Evolutionary conservation across 1,284 basidiomycete species (phyloP).

Genomic region (Tylopilus sp.): DNA sequence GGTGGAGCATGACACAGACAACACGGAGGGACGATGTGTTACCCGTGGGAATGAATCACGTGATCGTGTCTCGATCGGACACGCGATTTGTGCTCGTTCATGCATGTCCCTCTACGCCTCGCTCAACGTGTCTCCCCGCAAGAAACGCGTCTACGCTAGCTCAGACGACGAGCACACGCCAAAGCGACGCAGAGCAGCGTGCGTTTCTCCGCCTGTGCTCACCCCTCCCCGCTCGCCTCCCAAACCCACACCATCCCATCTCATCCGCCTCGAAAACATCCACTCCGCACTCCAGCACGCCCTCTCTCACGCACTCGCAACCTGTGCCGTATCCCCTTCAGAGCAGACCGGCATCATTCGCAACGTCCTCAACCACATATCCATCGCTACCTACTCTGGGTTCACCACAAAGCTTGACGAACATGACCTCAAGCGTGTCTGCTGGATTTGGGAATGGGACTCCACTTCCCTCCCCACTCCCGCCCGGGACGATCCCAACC

Average conservation of each 20-base stretch:
- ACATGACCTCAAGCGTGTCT: conserved; percentile 67
- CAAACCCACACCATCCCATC: conserved; percentile 43
- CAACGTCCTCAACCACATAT: conserved; percentile 74
- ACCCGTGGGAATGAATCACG: conserved; percentile 31
- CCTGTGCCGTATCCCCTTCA: conserved; percentile 71
- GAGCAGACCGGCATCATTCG: conserved; percentile 69
- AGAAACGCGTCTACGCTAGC: conserved; percentile 53
- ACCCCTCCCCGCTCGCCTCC: conserved; percentile 49
- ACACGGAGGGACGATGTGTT: too few relatives aligned
- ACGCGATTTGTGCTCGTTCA: neutral
- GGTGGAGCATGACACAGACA: neutral
- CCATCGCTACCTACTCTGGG: conserved; percentile 64
- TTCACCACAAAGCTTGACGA: conserved; percentile 58
- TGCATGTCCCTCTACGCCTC: conserved; percentile 25
- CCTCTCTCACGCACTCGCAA: conserved; percentile 76
- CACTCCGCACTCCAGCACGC: conserved; percentile 72
- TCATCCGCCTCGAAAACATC: conserved; percentile 56
- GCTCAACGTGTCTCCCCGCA: conserved; percentile 55
- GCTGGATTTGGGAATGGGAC: conserved; percentile 89
- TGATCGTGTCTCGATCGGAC: conserved; percentile 30
- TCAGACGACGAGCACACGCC: conserved; percentile 59
- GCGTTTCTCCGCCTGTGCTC: conserved; percentile 30
- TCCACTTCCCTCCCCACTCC: conserved; percentile 36
- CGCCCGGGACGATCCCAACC: conserved; percentile 59
- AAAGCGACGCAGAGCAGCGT: conserved; percentile 61